phyloP scores from a whole-genome alignment of 495 filamentous ascomycete genomes.

The Thermothielavioides terrestris region DNA sequence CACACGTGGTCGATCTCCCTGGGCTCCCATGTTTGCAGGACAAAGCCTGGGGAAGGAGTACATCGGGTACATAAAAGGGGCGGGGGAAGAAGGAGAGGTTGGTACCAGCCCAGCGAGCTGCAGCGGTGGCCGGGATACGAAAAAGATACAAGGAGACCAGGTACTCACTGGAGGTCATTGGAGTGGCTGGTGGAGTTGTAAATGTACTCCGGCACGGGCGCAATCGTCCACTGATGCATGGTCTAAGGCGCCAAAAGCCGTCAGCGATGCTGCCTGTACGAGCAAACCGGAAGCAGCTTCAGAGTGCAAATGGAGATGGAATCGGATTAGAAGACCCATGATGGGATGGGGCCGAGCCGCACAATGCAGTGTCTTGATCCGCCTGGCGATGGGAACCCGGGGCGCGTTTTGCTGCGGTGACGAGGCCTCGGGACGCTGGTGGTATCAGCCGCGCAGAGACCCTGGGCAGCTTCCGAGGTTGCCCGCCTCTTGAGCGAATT shows the following conservation, averaged over 20 bases:
- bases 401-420: no score
- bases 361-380: no score
- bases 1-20: conserved; percentile 18
- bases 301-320: neutral
- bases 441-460: neutral
- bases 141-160: conserved; percentile 35
- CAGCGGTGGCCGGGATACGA: conserved; percentile 23
- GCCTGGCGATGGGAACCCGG: neutral
- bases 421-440: no score
- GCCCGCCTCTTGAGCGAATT: no score
- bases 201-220: conserved; percentile 40
- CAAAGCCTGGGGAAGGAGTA: conserved; percentile 22
- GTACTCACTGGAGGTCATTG: conserved; percentile 47
- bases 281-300: no score
- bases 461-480: neutral
- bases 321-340: neutral
- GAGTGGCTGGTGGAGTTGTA: conserved; percentile 42
- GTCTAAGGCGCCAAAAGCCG: conserved; percentile 25
- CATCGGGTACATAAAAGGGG: conserved; percentile 30
- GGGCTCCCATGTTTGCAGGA: conserved; percentile 21
- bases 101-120: no score
- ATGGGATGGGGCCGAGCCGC: no score
- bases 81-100: conserved; percentile 1
- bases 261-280: conserved; percentile 10
- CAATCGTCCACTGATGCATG: conserved; percentile 48